Evolutionary conservation across 2,329 filamentous ascomycete species (phyloP), one percentile per base, ranked within the genome.

Genomic region (Xylaria sp.): DNA sequence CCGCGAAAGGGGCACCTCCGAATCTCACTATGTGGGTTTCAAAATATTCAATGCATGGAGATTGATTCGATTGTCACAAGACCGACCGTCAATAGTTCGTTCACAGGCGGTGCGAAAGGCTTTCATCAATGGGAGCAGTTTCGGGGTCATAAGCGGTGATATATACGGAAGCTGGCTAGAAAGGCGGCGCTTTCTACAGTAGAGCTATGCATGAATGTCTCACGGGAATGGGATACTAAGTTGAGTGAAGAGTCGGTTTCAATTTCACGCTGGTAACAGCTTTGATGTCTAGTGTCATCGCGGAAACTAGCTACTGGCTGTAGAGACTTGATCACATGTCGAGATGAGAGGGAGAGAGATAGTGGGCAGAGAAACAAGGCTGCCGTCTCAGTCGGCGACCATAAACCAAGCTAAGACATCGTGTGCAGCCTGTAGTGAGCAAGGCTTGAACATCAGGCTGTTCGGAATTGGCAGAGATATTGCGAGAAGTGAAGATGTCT

Each of bases 171-270:
- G 63, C 52, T 62, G n/a, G 51, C 39, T 52, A 36, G 33, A 39
- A 23, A 18, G 25, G 51, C 51, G 62, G 58, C 62, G 62, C 56
- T 56, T 43, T 2, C 41, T 10, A 20, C 36, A 25, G 56, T 43
- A 46, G 46, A 6, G 33, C 31, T 31, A 59, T 68, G 62, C 62
- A 62, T 59, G 54, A 62, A 48, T 54, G 36, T 28, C 62, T 65
- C 56, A 57, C 41, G 58, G 43, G 25, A 20, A 20, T n/a, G n/a
- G 13, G 36, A n/a, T 52, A 33, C 20, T 41, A 23, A 48, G 23
- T 54, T 39, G 8, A 23, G 28, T 33, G 33, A 23, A 39, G 39
- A 55, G 39, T 10, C n/a, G n/a, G 55, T 55, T 67, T 52, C 8
- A 60, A 20, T 15, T n/a, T 20, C n/a, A 31, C 33, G 13, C 18